Percentiles rank a stretch among this genome's conserved stretches.
Conservation (phyloP, 2,329 filamentous ascomycete species). For the Talaromyces piceae region DNA sequence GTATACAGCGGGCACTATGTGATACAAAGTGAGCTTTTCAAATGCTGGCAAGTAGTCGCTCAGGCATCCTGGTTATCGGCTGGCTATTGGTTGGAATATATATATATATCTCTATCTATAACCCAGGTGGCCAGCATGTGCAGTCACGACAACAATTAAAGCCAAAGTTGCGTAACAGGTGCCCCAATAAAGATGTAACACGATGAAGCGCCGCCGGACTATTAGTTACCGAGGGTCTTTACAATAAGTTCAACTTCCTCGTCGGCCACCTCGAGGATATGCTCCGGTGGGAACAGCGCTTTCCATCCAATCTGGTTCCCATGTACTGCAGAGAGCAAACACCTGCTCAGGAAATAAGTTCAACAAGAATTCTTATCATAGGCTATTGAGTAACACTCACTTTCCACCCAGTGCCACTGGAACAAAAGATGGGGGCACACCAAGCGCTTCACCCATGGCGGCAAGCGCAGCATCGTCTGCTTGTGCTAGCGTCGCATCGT, state of each 20-base stretch:
- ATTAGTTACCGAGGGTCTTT: conserved; percentile 1
- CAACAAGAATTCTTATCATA: neutral
- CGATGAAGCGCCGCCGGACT: neutral
- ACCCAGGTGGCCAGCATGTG: too few species aligned
- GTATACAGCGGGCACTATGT: too few species aligned
- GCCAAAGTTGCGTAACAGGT: too few species aligned
- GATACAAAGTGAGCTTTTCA: too few species aligned
- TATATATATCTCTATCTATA: too few species aligned
- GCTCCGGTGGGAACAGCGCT: conserved; percentile 34
- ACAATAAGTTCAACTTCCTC: conserved; percentile 43
- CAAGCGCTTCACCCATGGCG: conserved; percentile 37
- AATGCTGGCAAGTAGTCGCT: too few species aligned
- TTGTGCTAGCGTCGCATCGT: conserved; percentile 26
- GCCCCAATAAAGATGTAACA: neutral
- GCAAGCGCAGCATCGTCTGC: conserved; percentile 32
- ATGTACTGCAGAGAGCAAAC: conserved; percentile 37
- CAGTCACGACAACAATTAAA: too few species aligned
- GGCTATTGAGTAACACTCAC: conserved; percentile 23
- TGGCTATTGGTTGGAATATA: too few species aligned
- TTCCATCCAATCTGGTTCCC: conserved; percentile 42
- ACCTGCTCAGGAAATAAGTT: conserved; percentile 28
- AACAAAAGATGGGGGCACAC: conserved; percentile 30
- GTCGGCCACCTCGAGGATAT: conserved; percentile 42
- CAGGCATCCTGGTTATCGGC: too few species aligned
- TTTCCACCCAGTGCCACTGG: conserved; percentile 36